A percentile compares a stretch with the other conserved stretches of the same genome.
Conservation (phyloP, 345 rosid species). For the Rubroshorea leprosula region DNA sequence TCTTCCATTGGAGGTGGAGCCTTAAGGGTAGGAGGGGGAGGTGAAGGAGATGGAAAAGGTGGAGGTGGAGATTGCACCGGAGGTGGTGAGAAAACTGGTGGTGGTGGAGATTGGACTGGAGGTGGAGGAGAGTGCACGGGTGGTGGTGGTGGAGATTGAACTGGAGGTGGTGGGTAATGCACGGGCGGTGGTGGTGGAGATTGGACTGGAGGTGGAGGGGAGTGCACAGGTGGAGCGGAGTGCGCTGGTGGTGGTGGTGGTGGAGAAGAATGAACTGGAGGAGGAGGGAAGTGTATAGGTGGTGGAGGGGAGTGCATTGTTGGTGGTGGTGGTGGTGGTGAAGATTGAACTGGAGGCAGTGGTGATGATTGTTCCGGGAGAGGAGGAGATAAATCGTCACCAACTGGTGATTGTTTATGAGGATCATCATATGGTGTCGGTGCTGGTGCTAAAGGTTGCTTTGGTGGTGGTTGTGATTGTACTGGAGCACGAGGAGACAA, state of each 20-base stretch:
- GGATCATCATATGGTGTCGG: conserved; percentile 21
- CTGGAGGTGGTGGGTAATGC: neutral
- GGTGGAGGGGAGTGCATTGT: conserved; percentile 14
- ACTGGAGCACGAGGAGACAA: neutral
- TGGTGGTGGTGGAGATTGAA: conserved; percentile 2
- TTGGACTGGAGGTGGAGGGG: conserved; percentile 17
- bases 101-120: conserved; percentile 23
- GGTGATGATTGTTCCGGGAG: conserved; percentile 22
- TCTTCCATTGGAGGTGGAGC: conserved; percentile 15
- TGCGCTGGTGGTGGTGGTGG: conserved; percentile 15
- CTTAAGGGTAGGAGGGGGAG: conserved; percentile 17
- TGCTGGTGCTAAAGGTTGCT: too few relatives aligned
- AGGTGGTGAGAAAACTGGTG: conserved; percentile 29
- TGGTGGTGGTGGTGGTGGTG: conserved; percentile 18
- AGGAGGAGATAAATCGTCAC: conserved; percentile 19
- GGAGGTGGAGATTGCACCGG: conserved; percentile 24
- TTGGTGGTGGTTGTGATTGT: neutral
- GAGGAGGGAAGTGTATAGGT: neutral
- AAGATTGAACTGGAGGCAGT: conserved; percentile 20
- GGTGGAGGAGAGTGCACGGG: conserved; percentile 5
- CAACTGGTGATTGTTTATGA: conserved; percentile 10
- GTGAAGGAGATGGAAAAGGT: neutral
- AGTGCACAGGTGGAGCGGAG: conserved; percentile 6
- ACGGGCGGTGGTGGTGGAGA: conserved; percentile 15
- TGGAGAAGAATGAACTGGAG: neutral